Percentiles rank a stretch among this genome's conserved stretches.
Conservation (phyloP, 805 yeast species). For the Pichia insulana region DNA sequence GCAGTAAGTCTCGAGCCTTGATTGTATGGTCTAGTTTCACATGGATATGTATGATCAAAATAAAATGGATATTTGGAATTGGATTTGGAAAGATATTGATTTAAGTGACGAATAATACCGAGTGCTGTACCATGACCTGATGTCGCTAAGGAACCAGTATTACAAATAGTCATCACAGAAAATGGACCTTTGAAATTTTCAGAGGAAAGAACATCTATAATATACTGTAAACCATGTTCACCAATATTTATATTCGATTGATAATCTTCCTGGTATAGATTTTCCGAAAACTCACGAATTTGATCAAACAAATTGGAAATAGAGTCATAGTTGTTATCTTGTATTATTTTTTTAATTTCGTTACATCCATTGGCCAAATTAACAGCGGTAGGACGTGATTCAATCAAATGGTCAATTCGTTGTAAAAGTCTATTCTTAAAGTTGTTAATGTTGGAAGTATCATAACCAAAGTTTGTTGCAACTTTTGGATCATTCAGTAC, state of each 20-base stretch:
- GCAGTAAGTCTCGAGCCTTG: conserved; percentile 94
- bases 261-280: conserved; percentile 66
- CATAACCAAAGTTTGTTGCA: conserved; percentile 21
- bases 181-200: conserved; percentile 55
- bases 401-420: conserved; percentile 56
- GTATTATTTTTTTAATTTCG: conserved; percentile 32
- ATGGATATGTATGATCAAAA: conserved; percentile 68
- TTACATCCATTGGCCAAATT: conserved; percentile 71
- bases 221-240: conserved; percentile 67
- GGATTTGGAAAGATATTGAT: conserved; percentile 26
- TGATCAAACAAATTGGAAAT: conserved; percentile 20
- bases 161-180: conserved; percentile 85
- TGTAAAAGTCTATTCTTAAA: conserved; percentile 33
- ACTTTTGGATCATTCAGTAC: conserved; percentile 16
- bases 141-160: conserved; percentile 94
- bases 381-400: conserved; percentile 93
- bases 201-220: conserved; percentile 34
- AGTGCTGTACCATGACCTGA: conserved; percentile 97
- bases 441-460: conserved; percentile 11
- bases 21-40: conserved; percentile 94
- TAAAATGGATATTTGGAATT: conserved; percentile 32
- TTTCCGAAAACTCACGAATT: conserved; percentile 38
- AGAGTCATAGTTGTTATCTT: conserved; percentile 10
- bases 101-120: conserved; percentile 78
- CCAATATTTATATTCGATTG: conserved; percentile 75